These are phyloP conservation scores for Aspergillus cristatus DNA, from an alignment of 495 filamentous ascomycete genomes.

Conservation along the genomic window DNA sequence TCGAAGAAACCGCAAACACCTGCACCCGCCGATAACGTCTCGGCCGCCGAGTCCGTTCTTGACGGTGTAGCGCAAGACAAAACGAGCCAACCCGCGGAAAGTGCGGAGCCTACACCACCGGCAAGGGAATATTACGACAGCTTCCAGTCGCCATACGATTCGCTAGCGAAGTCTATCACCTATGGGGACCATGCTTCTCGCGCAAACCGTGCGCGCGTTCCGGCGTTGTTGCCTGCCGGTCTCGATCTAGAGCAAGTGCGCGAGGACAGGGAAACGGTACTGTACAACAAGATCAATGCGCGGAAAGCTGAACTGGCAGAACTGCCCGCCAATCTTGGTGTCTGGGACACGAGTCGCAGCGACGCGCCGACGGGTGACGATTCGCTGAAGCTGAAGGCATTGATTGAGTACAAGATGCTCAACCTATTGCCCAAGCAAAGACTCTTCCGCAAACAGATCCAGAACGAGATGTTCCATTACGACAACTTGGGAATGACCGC, in stretches of 20 bases:
- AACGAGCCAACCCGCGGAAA: conserved; percentile 25
- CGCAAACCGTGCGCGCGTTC: conserved; percentile 63
- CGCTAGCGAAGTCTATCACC: conserved; percentile 50
- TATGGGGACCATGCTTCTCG: conserved; percentile 70
- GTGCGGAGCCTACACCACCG: conserved; percentile 17
- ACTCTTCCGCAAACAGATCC: conserved; percentile 71
- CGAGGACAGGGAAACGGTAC: conserved; percentile 74
- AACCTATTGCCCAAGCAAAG: conserved; percentile 77
- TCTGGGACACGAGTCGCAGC: conserved; percentile 68
- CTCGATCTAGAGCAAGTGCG: conserved; percentile 67
- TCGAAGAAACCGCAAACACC: conserved; percentile 57
- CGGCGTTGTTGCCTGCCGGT: conserved; percentile 81
- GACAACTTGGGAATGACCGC: conserved; percentile 93
- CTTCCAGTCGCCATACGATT: conserved; percentile 58
- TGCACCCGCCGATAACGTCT: conserved; percentile 46
- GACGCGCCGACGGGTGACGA: conserved; percentile 67
- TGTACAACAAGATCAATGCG: conserved; percentile 81
- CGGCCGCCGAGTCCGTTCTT: conserved; percentile 42
- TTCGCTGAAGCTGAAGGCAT: conserved; percentile 73
- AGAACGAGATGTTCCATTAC: conserved; percentile 81
- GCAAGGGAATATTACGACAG: conserved; percentile 45
- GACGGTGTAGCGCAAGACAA: conserved; percentile 37
- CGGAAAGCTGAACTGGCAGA: conserved; percentile 75
- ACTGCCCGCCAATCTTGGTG: conserved; percentile 69
- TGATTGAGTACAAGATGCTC: conserved; percentile 89